Percentiles rank a stretch among this genome's conserved stretches.
Conservation (phyloP, 192 early-diverging fungal genomes). For the Coemansia sp. region DNA sequence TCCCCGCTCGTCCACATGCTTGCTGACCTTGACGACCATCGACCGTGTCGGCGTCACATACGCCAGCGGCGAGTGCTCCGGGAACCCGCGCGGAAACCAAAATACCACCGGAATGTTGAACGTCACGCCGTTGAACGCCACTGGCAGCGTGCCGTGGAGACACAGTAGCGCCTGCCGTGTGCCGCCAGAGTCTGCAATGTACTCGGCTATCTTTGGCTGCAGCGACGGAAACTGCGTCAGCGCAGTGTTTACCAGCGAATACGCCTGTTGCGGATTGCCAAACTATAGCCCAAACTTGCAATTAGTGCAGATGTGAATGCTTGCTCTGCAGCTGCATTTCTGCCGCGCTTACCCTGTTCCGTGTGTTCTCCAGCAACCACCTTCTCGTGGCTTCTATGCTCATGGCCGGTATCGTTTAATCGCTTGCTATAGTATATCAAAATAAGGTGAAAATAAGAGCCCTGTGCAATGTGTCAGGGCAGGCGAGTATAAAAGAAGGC, state of each 20-base stretch:
- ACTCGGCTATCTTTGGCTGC: constrained; percentile 35
- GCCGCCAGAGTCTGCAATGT: constrained; percentile 39
- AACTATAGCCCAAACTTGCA: constrained; percentile 17
- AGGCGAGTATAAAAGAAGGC: not conserved
- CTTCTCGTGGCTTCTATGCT: constrained; percentile 36
- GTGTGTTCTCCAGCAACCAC: constrained; percentile 45
- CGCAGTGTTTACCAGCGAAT: constrained; percentile 25
- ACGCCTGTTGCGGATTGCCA: constrained; percentile 26
- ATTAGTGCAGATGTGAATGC: constrained; percentile 1
- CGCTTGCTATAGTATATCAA: not conserved
- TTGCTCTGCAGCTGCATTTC: not conserved
- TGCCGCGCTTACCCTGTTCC: constrained; percentile 32
- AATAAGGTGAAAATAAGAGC: not conserved
- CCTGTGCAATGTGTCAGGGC: not conserved
- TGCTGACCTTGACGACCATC: constrained; percentile 81
- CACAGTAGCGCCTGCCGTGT: constrained; percentile 66
- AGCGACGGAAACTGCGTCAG: constrained; percentile 35
- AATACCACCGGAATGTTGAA: constrained; percentile 93
- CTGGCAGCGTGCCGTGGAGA: constrained; percentile 84
- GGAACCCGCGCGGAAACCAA: constrained; percentile 85
- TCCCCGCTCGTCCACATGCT: constrained; percentile 83
- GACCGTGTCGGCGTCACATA: constrained; percentile 85
- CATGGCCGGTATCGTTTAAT: not conserved
- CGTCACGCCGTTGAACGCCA: constrained; percentile 71
- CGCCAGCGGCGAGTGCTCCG: constrained; percentile 71